Base-by-base conservation (phyloP, 371 early-diverging fungal species). In the Apophysomyces trapeziformis region DNA sequence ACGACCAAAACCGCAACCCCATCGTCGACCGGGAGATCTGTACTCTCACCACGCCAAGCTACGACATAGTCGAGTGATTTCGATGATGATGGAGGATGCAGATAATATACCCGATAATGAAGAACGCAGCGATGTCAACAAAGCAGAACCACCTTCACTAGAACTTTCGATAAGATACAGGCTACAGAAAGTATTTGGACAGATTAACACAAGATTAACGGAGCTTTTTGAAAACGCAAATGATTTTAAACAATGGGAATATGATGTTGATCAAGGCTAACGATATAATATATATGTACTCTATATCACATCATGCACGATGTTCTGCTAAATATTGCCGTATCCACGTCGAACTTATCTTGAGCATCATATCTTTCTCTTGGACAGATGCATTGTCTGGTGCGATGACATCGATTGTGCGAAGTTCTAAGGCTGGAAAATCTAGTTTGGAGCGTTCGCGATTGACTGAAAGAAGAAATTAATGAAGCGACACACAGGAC, bases 371-470 rank as follows among this genome's bases (percentile, higher is more conserved):
- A 54, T 87, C 84, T 57, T 66, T 57, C 35, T 65, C 72, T 7
- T 68, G 46, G 56, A 75, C 63, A 43, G 67, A 63, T 4, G 80
- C 69, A 58, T 68, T 75, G 4, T 81, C 73, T 7, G 84, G 70
- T 7, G 87, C 85, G 11, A 96, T 85, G 7, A 95, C 89, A 63
- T 92, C 91, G 65, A 96, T 91, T 8, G 92, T 79, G 44, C 87
- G 78, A 26, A 96, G 78, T 18, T 82, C 85, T 73, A 96, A 73
- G n/a, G 78, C 76, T 1, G 73, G 63, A 38, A 89, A 77, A 8
- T 74, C 73, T n/a, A 75, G 76, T 69, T 80, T 77, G 13, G 46
- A 71, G 43, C 88, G 79, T 65, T 85, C 86, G 57, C 59, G 74
- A 73, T 90, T 92, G 60, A 92, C 92, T 90, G 7, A 35, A n/a